Evolutionary conservation across 1,284 basidiomycete genomes (phyloP), one percentile per base, ranked within the genome.

Genomic region (Ceratobasidium theobromae): DNA sequence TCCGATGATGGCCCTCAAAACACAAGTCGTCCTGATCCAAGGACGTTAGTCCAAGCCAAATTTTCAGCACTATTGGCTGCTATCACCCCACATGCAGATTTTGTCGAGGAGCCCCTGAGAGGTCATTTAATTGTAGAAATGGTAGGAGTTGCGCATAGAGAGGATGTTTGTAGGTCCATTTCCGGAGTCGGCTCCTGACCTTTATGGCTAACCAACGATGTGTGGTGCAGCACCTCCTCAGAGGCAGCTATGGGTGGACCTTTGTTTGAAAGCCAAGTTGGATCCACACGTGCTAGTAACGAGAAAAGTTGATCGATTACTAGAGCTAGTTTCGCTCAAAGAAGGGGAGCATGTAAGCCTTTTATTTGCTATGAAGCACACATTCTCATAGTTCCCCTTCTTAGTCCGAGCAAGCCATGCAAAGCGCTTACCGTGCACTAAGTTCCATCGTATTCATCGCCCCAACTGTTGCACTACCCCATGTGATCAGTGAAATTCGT

Each of bases 371-470:
- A 18, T 8, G 8, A 8, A 16, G 8, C 43, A 45, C 9, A 45
- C 49, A 23, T 12, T 53, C 21, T 46, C n/a, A n/a, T 16, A 18
- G 38, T 14, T 1, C 1, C 21, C 18, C 14, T 4, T n/a, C 51
- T 9, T 40, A 73, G 71, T 64, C 53, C 16, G 58, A 60, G 25
- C 58, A 57, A 3, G 69, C 75, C 49, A 62, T 69, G 2, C 71
- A 77, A 57, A 92, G 93, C 1, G 85, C 86, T 32, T 90, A 89
- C 73, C 80, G 81, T n/a, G 86, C 93, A 3, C 78, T 90, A 14
- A 84, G 85, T 4, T 93, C 92, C 0, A 74, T 96, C 28, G 81
- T 86, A 0, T 94, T 97, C 71, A 84, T 97, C 18, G 84, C 88
- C 0, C 90, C 95, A 0, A 77, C 81, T 0, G 72, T 79, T 0